These are phyloP conservation scores for Pichia paraexigua DNA, from an alignment of 805 yeast genomes.

Conservation along the genomic window DNA sequence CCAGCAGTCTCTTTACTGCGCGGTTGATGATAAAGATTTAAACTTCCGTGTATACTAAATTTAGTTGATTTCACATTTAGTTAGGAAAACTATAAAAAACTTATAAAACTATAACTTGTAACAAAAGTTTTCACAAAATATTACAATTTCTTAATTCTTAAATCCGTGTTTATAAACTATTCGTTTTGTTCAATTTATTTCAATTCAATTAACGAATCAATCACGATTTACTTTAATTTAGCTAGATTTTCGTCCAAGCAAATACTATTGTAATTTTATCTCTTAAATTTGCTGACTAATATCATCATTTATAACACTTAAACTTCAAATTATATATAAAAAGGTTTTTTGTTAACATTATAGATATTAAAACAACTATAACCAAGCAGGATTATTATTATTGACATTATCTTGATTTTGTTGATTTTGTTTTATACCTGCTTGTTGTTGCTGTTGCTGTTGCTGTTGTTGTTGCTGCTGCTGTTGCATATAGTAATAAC, in stretches of 20 bases:
- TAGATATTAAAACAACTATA: conserved; percentile 8
- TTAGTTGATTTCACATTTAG: neutral
- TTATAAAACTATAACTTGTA: neutral
- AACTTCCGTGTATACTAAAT: too few relatives aligned
- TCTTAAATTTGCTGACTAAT: neutral
- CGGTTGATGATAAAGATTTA: too few relatives aligned
- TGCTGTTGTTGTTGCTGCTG: conserved; percentile 16
- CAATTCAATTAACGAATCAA: neutral
- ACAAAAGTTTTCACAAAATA: neutral
- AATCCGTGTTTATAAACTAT: neutral
- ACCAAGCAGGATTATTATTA: conserved; percentile 25
- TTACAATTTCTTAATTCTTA: neutral
- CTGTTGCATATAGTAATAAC: conserved; percentile 16
- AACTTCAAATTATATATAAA: neutral
- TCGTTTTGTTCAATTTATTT: neutral
- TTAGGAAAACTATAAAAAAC: neutral
- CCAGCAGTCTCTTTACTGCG: too few relatives aligned
- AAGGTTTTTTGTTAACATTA: neutral
- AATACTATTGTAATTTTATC: neutral
- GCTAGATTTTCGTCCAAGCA: neutral
- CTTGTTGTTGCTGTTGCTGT: conserved; percentile 18
- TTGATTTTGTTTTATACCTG: conserved; percentile 13
- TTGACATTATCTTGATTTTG: conserved; percentile 8
- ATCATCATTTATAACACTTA: neutral
- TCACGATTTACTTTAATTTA: neutral